Base-by-base conservation (phyloP, 371 early-diverging fungal genomes). In the Choanephora cucurbitarum region DNA sequence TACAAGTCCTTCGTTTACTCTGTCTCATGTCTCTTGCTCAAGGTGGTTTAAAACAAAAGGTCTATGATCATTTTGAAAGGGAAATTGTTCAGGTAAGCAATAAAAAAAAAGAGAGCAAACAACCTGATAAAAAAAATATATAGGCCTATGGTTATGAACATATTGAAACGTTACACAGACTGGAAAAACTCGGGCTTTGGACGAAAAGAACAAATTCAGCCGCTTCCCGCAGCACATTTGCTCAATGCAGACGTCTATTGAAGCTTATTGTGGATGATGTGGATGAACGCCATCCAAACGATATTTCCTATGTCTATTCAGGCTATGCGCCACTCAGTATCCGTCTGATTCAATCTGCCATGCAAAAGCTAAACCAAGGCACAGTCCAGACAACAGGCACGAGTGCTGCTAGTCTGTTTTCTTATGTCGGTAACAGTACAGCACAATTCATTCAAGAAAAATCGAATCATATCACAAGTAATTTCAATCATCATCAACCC, bases 91-190 rank as follows among this genome's bases (percentile, higher is more conserved):
- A 91, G 79, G 90, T 87, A 70, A 40, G 39, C 18, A 6, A 9
- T 5, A 45, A 51, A 9, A 19, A 11, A 18, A 2, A 51, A 24
- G 22, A 39, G 23, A 8, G 18, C 19, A 11, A 64, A n/a, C n/a
- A n/a, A n/a, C n/a, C n/a, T n/a, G n/a, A n/a, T n/a, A n/a, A n/a
- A n/a, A n/a, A n/a, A n/a, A n/a, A n/a, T n/a, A n/a, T n/a, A 18
- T 69, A 94, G 81, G 88, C 96, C 0, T 97, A 96, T 76, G 97
- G 98, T 7, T 90, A 86, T 72, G 87, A 92, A 51, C 95, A 96
- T 60, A 70, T 93, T 47, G 70, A 87, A 24, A 95, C 95, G 3
- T 70, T 96, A 40, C 87, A 91, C 60, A 82, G 88, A 57, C 66
- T 97, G 50, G 80, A 73, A 37, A 75, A 77, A 8, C 73, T 86